phyloP scores from a whole-genome alignment of 2,329 filamentous ascomycete genomes.

The Aspergillus quadricinctus region DNA sequence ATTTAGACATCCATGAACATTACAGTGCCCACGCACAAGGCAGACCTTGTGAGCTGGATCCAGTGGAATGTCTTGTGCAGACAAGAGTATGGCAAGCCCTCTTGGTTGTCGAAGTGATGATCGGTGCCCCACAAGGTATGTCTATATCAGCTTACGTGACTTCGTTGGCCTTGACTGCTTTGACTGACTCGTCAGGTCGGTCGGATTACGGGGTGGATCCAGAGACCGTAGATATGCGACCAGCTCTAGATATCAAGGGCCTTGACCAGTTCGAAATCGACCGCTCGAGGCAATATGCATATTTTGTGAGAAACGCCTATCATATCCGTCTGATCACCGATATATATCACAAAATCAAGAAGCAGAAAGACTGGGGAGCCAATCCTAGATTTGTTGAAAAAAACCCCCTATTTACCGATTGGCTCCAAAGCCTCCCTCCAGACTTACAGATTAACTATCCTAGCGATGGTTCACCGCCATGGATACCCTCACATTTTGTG shows the following conservation, averaged over 20 bases:
- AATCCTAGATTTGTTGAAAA: constrained; percentile 78
- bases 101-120: constrained; percentile 83
- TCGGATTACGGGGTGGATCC: constrained; percentile 71
- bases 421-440: constrained; percentile 70
- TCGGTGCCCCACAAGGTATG: constrained; percentile 85
- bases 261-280: constrained; percentile 71
- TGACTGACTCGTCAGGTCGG: constrained; percentile 53
- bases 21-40: constrained; percentile 71
- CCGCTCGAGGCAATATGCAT: constrained; percentile 77
- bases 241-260: constrained; percentile 60
- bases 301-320: constrained; percentile 70
- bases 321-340: constrained; percentile 75
- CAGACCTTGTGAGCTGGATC: constrained; percentile 62
- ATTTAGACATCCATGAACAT: constrained; percentile 85
- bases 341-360: constrained; percentile 68
- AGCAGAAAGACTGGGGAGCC: constrained; percentile 77
- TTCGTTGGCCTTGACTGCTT: constrained; percentile 3
- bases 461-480: constrained; percentile 72
- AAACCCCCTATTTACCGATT: constrained; percentile 71
- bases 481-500: constrained; percentile 80
- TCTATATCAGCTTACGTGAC: not conserved
- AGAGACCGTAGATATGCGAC: constrained; percentile 70
- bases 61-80: constrained; percentile 75
- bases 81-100: constrained; percentile 87
- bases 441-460: constrained; percentile 77